These are phyloP conservation scores for Talaromyces atroroseus DNA, from an alignment of 2,329 filamentous ascomycete genomes.

Conservation along the genomic window DNA sequence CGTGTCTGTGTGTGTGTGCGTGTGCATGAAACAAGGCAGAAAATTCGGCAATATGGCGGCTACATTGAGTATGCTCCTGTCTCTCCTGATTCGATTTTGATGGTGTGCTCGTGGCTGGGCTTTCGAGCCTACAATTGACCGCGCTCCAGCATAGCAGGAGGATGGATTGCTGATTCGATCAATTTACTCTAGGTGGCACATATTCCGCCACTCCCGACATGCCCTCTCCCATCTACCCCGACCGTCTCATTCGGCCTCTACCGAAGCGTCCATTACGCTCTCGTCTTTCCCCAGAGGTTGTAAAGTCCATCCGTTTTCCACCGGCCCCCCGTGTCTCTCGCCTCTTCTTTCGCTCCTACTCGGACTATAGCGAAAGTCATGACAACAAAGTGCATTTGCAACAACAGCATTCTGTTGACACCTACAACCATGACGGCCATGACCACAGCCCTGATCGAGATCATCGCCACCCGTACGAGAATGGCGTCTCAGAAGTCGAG, in stretches of 20 bases:
- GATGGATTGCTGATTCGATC: conserved; percentile 29
- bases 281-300: conserved; percentile 77
- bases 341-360: conserved; percentile 67
- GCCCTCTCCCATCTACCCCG: conserved; percentile 73
- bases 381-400: conserved; percentile 43
- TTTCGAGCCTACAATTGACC: background rate
- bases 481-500: conserved; percentile 49
- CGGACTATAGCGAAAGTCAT: conserved; percentile 50
- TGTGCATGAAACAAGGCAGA: conserved; percentile 14
- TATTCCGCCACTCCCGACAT: conserved; percentile 59
- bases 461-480: conserved; percentile 46
- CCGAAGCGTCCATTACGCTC: conserved; percentile 85
- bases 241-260: conserved; percentile 86
- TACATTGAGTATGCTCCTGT: conserved; percentile 38
- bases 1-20: background rate
- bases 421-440: conserved; percentile 22
- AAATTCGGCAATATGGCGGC: conserved; percentile 35
- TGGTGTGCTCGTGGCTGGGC: background rate
- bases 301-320: conserved; percentile 76
- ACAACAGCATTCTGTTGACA: conserved; percentile 35
- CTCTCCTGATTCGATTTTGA: conserved; percentile 5
- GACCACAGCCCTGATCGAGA: conserved; percentile 35
- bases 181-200: conserved; percentile 40
- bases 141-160: conserved; percentile 1
- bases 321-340: conserved; percentile 65